A percentile compares a stretch with the other conserved stretches of the same genome.
Evolutionary conservation across 192 early-diverging fungal species (phyloP).

Genomic region (Coemansia sp.): DNA sequence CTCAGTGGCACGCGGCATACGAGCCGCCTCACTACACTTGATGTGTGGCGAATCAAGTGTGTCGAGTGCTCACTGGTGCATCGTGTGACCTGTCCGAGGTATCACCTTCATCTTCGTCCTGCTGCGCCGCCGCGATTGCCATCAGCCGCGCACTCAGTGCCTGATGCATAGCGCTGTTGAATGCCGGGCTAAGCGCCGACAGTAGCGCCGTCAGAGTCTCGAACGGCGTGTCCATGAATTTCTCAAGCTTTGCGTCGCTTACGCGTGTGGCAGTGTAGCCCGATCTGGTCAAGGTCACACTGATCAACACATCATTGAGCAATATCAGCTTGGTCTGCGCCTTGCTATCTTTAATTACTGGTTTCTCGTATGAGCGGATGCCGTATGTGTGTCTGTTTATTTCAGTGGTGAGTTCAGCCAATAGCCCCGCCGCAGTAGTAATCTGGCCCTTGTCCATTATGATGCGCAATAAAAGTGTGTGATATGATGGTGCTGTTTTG

Average conservation of each 20-base stretch:
- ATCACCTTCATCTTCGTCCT: background rate
- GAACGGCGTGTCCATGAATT: background rate
- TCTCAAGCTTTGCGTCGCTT: background rate
- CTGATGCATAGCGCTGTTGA: constrained; percentile 28
- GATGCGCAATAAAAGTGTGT: background rate
- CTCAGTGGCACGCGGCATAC: background rate
- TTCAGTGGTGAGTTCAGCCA: constrained; percentile 20
- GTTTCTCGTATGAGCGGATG: constrained; percentile 6
- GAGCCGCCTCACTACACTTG: background rate
- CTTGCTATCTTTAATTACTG: background rate
- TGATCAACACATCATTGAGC: background rate
- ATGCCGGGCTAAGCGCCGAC: constrained; percentile 19
- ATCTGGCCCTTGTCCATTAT: background rate
- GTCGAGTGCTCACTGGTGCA: background rate
- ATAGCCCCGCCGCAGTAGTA: constrained; percentile 11
- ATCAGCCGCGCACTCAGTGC: constrained; percentile 16
- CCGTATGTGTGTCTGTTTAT: constrained; percentile 31
- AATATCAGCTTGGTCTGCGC: constrained; percentile 10
- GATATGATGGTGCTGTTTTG: background rate
- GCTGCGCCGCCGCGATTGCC: constrained; percentile 1
- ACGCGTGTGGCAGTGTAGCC: constrained; percentile 14
- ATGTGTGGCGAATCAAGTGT: background rate
- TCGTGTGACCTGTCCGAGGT: no score
- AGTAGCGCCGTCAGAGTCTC: constrained; percentile 35
- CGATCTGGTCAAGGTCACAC: constrained; percentile 9